Evolutionary conservation across 176 grass and related monocot genomes (phyloP).

Genomic region (Otatea glauca): DNA sequence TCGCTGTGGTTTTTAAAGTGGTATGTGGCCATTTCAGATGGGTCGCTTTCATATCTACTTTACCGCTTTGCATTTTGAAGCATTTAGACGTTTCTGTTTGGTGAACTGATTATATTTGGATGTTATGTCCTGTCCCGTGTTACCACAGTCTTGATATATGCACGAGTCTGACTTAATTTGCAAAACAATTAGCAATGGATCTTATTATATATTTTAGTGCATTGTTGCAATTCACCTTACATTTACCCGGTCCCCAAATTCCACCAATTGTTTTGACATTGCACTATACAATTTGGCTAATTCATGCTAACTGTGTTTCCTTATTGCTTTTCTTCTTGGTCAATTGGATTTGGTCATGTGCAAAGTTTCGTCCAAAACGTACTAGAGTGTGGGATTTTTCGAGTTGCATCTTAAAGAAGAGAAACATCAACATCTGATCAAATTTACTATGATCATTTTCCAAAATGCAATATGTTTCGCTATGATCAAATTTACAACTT

Average conservation of each 20-base stretch:
- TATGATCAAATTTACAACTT: neutral
- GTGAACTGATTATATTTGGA: slow-evolving; percentile 11
- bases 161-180: too few species aligned
- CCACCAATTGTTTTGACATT: slow-evolving; percentile 3
- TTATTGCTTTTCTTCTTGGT: neutral
- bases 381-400: neutral
- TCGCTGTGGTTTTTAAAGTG: neutral
- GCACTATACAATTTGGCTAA: neutral
- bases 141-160: too few species aligned
- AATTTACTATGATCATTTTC: neutral
- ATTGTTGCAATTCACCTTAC: too few species aligned
- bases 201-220: too few species aligned
- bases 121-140: slow-evolving; percentile 30
- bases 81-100: neutral
- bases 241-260: too few species aligned
- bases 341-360: neutral
- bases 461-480: neutral
- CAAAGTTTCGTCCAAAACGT: neutral
- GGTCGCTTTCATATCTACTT: neutral
- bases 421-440: neutral
- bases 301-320: slow-evolving; percentile 1
- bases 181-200: too few species aligned
- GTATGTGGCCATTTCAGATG: neutral
- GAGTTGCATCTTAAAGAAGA: neutral
- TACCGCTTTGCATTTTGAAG: neutral